A percentile compares a stretch with the other conserved stretches of the same genome.
Conservation (phyloP, 371 early-diverging fungal species). For the Smittium culicis region DNA sequence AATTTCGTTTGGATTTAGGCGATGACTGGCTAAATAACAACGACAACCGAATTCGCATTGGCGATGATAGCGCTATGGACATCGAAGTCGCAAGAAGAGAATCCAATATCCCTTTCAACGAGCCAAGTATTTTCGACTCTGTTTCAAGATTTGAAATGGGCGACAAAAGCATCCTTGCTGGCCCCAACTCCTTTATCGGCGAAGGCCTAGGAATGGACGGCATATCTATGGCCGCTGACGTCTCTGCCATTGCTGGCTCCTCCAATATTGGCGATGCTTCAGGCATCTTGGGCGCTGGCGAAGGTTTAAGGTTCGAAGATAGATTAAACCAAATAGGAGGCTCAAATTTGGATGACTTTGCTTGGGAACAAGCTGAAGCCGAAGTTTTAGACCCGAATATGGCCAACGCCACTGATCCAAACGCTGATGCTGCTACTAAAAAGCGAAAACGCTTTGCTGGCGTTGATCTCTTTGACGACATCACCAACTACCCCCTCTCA, state of each 20-base stretch:
- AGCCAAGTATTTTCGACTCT: slow-evolving; percentile 2
- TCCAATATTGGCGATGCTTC: slow-evolving; percentile 1
- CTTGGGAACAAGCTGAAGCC: slow-evolving; percentile 8
- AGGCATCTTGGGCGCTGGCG: background rate
- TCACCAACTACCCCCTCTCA: slow-evolving; percentile 4
- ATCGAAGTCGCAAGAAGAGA: slow-evolving; percentile 13
- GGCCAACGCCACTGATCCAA: background rate
- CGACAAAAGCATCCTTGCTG: slow-evolving; percentile 5
- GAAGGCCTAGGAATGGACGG: background rate
- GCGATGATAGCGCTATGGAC: slow-evolving; percentile 10
- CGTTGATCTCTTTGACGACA: slow-evolving; percentile 1
- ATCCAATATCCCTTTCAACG: background rate
- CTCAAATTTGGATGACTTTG: slow-evolving; percentile 4
- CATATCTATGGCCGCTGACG: background rate
- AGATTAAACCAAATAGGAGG: background rate
- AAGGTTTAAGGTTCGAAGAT: background rate
- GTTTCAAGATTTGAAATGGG: slow-evolving; percentile 6
- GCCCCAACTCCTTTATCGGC: background rate
- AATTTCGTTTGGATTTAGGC: slow-evolving; percentile 44
- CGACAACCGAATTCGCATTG: background rate
- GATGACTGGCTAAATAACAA: slow-evolving; percentile 32
- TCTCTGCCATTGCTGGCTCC: no score
- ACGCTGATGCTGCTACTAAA: background rate
- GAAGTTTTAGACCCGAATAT: background rate
- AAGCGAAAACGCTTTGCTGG: background rate